Conservation (phyloP, 1,284 basidiomycete genomes). For the Vanrija humicola region DNA sequence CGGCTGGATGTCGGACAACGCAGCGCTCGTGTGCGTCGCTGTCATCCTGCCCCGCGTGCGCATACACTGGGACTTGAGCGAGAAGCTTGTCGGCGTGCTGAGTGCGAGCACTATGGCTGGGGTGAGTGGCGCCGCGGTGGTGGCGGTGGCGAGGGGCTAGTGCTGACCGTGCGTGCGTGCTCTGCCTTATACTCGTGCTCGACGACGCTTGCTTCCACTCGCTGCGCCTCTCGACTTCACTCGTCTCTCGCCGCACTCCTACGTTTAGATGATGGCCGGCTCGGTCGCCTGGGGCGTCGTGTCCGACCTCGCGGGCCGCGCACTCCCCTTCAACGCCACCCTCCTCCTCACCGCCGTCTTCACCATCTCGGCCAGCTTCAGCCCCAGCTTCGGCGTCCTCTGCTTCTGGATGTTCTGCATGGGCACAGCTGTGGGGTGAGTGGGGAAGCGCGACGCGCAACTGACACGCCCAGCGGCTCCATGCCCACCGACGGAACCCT, state of each 20-base stretch:
- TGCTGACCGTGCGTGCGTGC: too few species aligned
- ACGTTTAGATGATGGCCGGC: constrained; percentile 88
- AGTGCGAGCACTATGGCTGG: constrained; percentile 43
- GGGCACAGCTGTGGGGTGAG: constrained; percentile 71
- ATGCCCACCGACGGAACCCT: constrained; percentile 97
- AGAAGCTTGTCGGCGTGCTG: constrained; percentile 36
- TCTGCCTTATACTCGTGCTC: too few species aligned
- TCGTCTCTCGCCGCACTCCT: neutral
- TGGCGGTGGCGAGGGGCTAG: too few species aligned
- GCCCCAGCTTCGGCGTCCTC: constrained; percentile 66
- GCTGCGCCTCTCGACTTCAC: neutral
- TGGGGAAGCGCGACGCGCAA: neutral
- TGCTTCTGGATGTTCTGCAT: constrained; percentile 80
- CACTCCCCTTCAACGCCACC: constrained; percentile 85
- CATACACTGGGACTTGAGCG: constrained; percentile 63
- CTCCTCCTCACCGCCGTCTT: constrained; percentile 86
- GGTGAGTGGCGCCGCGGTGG: constrained; percentile 51
- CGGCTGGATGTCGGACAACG: constrained; percentile 59
- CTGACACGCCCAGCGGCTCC: constrained; percentile 53
- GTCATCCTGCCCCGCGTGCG: constrained; percentile 91
- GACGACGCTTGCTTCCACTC: too few species aligned
- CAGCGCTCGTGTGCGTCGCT: constrained; percentile 53
- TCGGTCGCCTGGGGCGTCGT: constrained; percentile 88
- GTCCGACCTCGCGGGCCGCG: constrained; percentile 79
- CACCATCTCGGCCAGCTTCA: constrained; percentile 73